Percentiles rank a stretch among this genome's conserved stretches.
Evolutionary conservation across 129 eudicot genomes (phyloP).

Genomic region (Flaveria linearis): DNA sequence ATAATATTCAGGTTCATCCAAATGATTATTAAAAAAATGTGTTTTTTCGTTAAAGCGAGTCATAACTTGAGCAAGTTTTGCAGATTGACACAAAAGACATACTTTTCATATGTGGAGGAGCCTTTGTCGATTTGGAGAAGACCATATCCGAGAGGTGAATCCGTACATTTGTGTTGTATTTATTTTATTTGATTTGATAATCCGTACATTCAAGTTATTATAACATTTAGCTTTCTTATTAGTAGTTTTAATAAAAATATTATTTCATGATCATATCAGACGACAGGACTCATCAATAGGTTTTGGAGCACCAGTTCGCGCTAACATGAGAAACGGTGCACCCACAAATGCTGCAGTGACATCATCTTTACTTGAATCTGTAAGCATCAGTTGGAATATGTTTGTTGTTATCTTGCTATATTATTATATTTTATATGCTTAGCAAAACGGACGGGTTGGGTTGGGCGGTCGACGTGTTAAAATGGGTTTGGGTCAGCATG

Average conservation of each 20-base stretch:
- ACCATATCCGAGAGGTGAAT: conserved; percentile 91
- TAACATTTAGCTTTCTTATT: conserved; percentile 6
- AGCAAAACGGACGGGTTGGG: no score
- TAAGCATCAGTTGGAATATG: conserved; percentile 43
- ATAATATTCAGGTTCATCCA: conserved; percentile 67
- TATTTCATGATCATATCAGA: conserved; percentile 43
- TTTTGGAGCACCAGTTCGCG: conserved; percentile 98
- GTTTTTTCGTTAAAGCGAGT: not conserved
- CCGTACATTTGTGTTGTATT: not conserved
- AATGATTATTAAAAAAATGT: not conserved
- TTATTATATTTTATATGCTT: not conserved
- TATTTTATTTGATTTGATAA: not conserved
- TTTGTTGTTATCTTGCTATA: not conserved
- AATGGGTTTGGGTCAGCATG: no score
- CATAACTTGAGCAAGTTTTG: conserved; percentile 23
- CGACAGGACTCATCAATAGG: conserved; percentile 97
- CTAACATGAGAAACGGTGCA: conserved; percentile 83
- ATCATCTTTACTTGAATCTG: conserved; percentile 76
- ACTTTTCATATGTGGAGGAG: conserved; percentile 97
- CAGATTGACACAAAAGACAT: conserved; percentile 94
- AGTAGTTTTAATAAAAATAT: conserved; percentile 2
- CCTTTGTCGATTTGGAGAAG: conserved; percentile 85
- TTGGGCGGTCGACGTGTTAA: no score
- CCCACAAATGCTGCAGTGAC: conserved; percentile 65
- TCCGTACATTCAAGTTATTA: not conserved